Base-by-base conservation (phyloP, 345 rosid species). In the Corchorus capsularis region DNA sequence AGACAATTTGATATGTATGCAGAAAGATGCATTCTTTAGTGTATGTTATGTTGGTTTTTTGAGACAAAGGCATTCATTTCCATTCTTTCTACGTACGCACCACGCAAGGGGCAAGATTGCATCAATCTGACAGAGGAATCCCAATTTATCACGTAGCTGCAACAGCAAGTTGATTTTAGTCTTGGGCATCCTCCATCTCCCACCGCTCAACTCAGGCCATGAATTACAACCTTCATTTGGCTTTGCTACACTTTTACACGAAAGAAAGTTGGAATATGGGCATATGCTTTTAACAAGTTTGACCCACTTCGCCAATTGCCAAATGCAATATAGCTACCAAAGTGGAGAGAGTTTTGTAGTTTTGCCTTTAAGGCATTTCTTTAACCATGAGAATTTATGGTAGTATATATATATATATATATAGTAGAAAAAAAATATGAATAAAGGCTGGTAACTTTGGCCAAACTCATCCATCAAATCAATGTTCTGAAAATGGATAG, bases 91-190 rank as follows among this genome's bases (percentile, higher is more conserved):
- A 6, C 9, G 47, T 45, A 6, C 57, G 13, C 68, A 17, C 19
- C 15, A 53, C 2, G 35, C 65, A 34, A 39, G 43, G 43, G 43
- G 10, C 19, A 17, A 34, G 14, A 32, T 2, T 55, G 60, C 60
- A 55, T 55, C 60, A 3, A 55, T 55, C 60, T 1, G 12, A 61
- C 4, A 16, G 47, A 37, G 47, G 46, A 63, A 63, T 43, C 45
- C 15, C 50, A 65, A 8, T 65, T 53, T 65, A 65, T 19, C 70
- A 65, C 53, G 37, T 65, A 43, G 54, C 54, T 66, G 6, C 12
- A 45, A 6, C 2, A 19, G 13, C 63, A 34, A 59, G 12, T 3
- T 3, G 37, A 16, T 39, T 39, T 39, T 39, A 39, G 4, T 27
- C 13, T 60, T 12, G 4, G 13, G 39, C 32, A 60, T 52, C 19